A percentile compares a stretch with the other conserved stretches of the same genome.
Conservation (phyloP, 2,329 filamentous ascomycete genomes). For the Diplodia mutila region DNA sequence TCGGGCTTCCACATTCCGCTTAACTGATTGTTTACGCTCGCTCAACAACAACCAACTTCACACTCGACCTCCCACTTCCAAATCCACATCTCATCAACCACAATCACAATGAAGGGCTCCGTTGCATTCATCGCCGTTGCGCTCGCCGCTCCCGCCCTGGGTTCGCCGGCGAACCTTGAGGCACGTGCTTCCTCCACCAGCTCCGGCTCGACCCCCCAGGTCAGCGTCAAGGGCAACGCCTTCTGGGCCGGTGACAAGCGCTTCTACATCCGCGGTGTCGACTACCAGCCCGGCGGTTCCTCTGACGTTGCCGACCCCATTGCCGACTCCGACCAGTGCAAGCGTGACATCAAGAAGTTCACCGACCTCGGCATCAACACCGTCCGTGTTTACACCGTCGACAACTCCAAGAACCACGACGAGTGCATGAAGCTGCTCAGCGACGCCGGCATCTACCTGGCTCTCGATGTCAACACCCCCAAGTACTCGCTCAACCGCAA, state of each 20-base stretch:
- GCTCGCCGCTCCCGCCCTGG: constrained; percentile 52
- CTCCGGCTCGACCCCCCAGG: constrained; percentile 51
- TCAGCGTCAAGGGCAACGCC: constrained; percentile 67
- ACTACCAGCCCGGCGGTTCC: constrained; percentile 69
- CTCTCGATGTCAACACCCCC: constrained; percentile 90
- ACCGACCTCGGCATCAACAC: constrained; percentile 87
- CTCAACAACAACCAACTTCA: background rate
- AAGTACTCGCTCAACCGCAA: constrained; percentile 84
- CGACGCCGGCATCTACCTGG: constrained; percentile 88
- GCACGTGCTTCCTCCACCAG: constrained; percentile 45
- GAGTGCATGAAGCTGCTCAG: constrained; percentile 81
- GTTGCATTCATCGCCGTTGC: constrained; percentile 53
- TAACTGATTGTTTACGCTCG: constrained; percentile 15
- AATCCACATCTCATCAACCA: constrained; percentile 30
- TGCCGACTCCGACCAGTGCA: constrained; percentile 69
- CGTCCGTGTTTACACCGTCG: constrained; percentile 88
- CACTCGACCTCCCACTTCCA: constrained; percentile 3
- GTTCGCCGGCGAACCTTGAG: constrained; percentile 42
- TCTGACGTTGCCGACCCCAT: constrained; percentile 73
- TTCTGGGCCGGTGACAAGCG: constrained; percentile 66
- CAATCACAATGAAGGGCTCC: constrained; percentile 58
- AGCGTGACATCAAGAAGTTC: constrained; percentile 80
- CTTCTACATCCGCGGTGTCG: constrained; percentile 65
- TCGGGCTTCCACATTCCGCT: constrained; percentile 23
- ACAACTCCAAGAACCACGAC: constrained; percentile 82